These are phyloP conservation scores for Phytopythium aichiense DNA, from an alignment of 352 stramenopile species.

Conservation along the genomic window DNA sequence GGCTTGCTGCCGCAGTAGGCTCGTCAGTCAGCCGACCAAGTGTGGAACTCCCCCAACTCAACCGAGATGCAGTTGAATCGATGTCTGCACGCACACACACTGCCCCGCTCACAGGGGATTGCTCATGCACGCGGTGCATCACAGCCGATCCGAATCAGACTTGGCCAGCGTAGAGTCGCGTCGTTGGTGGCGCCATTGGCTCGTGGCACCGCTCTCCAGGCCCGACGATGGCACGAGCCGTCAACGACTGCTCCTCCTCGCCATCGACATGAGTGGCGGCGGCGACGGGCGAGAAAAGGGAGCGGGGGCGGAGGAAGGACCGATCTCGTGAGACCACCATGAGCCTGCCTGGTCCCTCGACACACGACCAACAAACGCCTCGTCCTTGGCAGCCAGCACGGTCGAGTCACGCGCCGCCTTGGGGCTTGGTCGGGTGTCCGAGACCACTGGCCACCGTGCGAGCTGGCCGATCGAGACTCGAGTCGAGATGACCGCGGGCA, in stretches of 20 bases:
- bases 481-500: no score
- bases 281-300: no score
- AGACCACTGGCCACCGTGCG: no score
- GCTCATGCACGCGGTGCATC: not conserved
- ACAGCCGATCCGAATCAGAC: not conserved
- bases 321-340: no score
- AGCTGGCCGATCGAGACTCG: no score
- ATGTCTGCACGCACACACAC: not conserved
- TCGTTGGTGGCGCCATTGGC: not conserved
- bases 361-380: no score
- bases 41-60: no score
- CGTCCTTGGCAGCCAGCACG: not conserved
- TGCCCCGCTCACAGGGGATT: not conserved
- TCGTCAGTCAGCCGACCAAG: not conserved
- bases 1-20: constrained; percentile 22
- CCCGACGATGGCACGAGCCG: not conserved
- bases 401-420: not conserved
- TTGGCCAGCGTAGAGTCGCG: not conserved
- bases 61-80: not conserved
- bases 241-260: not conserved
- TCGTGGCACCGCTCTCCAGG: not conserved
- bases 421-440: not conserved
- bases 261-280: no score
- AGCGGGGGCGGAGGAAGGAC: no score
- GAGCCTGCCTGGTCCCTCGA: no score